Evolutionary conservation across 768 basidiomycete species (phyloP).

Genomic region (Mycena amicta): DNA sequence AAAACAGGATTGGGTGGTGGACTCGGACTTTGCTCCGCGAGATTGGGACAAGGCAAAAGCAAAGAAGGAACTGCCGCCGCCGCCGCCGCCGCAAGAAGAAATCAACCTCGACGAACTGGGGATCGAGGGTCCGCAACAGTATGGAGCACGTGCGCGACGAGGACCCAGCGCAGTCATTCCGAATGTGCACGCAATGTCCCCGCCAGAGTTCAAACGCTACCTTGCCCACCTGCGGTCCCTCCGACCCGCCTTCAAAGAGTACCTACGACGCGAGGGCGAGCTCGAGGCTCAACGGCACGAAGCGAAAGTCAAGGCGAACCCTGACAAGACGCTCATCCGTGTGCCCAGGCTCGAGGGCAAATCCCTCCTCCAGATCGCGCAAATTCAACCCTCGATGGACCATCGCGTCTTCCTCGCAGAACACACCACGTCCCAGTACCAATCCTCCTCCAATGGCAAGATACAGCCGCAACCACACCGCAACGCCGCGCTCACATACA

Average conservation of each 20-base stretch:
- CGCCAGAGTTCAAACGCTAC: slow-evolving; percentile 58
- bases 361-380: slow-evolving; percentile 28
- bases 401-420: slow-evolving; percentile 43
- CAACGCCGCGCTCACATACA: slow-evolving; percentile 64
- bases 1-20: slow-evolving; percentile 37
- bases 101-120: slow-evolving; percentile 26
- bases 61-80: slow-evolving; percentile 21
- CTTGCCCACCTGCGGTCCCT: slow-evolving; percentile 57
- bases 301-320: neutral
- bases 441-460: slow-evolving; percentile 25
- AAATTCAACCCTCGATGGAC: slow-evolving; percentile 19
- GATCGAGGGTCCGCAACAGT: slow-evolving; percentile 28
- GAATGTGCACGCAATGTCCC: slow-evolving; percentile 65
- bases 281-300: slow-evolving; percentile 1
- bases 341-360: slow-evolving; percentile 15
- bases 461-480: slow-evolving; percentile 71
- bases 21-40: slow-evolving; percentile 47
- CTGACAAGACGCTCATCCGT: neutral
- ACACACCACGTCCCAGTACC: slow-evolving; percentile 22
- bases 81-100: slow-evolving; percentile 4
- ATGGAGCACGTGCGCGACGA: slow-evolving; percentile 25
- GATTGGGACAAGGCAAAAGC: slow-evolving; percentile 4
- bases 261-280: slow-evolving; percentile 33
- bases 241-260: slow-evolving; percentile 58
- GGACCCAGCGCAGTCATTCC: slow-evolving; percentile 33